Percentiles rank a stretch among this genome's conserved stretches.
These are phyloP conservation scores for Candida wancherniae DNA, from an alignment of 805 yeast species.

Conservation along the genomic window DNA sequence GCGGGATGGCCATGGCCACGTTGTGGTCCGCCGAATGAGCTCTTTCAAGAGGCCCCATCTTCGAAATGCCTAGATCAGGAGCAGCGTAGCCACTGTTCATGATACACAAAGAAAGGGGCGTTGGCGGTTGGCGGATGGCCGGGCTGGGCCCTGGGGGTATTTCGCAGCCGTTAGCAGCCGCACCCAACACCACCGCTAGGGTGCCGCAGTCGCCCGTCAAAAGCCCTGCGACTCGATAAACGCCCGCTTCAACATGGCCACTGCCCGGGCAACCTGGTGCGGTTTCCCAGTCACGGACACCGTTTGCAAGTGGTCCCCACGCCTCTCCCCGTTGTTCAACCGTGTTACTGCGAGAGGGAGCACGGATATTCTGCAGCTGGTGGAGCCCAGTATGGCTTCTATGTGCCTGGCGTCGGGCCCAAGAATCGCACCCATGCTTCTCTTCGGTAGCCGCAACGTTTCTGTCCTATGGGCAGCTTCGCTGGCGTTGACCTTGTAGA, in stretches of 20 bases:
- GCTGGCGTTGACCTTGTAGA: too few relatives aligned
- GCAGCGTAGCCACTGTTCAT: too few relatives aligned
- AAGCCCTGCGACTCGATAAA: conserved; percentile 8
- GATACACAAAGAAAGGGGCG: too few relatives aligned
- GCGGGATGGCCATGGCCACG: too few relatives aligned
- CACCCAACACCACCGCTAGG: too few relatives aligned
- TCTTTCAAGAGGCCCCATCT: too few relatives aligned
- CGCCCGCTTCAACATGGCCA: conserved; percentile 11
- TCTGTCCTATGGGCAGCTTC: conserved; percentile 9
- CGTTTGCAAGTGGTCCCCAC: conserved; percentile 10
- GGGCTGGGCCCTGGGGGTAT: too few relatives aligned
- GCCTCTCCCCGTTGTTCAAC: conserved; percentile 7
- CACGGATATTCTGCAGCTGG: conserved; percentile 12
- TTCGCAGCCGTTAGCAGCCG: too few relatives aligned
- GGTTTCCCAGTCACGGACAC: conserved; percentile 11
- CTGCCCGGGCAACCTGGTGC: conserved; percentile 11
- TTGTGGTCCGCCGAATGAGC: too few relatives aligned
- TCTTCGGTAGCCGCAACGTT: conserved; percentile 10
- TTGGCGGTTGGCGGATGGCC: too few relatives aligned
- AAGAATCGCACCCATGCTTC: conserved; percentile 11
- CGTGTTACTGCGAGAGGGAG: conserved; percentile 12
- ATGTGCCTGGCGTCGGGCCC: conserved; percentile 12
- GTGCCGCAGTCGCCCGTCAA: too few relatives aligned
- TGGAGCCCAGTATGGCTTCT: conserved; percentile 5
- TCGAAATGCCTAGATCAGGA: too few relatives aligned